These are phyloP conservation scores for Obelidium mucronatum DNA, from an alignment of 192 early-diverging fungal species.

Conservation along the genomic window DNA sequence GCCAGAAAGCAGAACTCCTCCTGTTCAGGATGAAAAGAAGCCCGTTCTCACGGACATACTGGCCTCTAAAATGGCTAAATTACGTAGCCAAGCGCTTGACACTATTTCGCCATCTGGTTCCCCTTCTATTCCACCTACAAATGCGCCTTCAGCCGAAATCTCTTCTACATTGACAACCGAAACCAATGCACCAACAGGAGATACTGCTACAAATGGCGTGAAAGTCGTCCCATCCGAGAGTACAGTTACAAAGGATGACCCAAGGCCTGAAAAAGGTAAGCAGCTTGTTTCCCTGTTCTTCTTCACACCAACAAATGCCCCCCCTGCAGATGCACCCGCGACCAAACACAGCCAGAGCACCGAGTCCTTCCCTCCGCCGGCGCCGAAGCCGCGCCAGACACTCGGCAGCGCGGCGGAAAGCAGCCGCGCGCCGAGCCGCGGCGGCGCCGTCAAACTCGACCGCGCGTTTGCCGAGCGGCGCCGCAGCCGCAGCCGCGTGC, in stretches of 20 bases:
- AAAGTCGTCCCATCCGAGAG: too few relatives aligned
- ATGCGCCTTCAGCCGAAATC: too few relatives aligned
- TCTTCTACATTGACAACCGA: too few relatives aligned
- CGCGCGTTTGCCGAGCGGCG: too few relatives aligned
- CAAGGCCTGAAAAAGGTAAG: too few relatives aligned
- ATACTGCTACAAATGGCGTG: too few relatives aligned
- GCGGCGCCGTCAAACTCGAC: too few relatives aligned
- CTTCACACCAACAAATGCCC: too few relatives aligned
- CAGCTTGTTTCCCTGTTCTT: too few relatives aligned
- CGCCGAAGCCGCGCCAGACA: background rate
- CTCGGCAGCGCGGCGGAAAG: background rate
- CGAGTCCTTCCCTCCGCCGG: background rate
- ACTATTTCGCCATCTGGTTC: background rate
- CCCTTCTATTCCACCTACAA: too few relatives aligned
- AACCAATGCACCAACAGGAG: too few relatives aligned
- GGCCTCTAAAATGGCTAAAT: background rate
- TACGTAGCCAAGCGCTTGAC: background rate
- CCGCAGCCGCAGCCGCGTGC: background rate
- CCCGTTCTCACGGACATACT: background rate
- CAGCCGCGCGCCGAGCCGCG: background rate
- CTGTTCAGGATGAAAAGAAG: background rate
- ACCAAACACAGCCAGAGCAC: background rate
- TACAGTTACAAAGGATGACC: too few relatives aligned
- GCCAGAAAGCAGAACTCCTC: background rate
- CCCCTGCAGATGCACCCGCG: background rate